These are phyloP conservation scores for Nemania diffusa DNA, from an alignment of 2,329 filamentous ascomycete species.

Conservation along the genomic window DNA sequence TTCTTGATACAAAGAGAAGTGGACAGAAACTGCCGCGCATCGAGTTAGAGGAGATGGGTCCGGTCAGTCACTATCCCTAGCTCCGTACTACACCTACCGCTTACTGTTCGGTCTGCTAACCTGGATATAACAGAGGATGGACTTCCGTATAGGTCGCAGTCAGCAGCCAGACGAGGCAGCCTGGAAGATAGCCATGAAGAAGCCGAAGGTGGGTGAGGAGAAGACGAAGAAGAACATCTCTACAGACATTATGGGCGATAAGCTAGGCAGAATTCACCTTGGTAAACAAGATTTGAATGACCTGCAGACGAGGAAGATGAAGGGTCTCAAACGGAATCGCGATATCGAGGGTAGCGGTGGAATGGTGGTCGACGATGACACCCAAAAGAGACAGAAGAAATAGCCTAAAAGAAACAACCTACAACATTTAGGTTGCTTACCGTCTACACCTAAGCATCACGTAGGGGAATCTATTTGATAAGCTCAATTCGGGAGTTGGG, in stretches of 20 bases:
- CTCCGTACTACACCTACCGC: not conserved
- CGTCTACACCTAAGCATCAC: conserved; percentile 12
- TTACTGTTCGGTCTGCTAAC: conserved; percentile 20
- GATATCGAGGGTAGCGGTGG: conserved; percentile 68
- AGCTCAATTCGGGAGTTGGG: conserved; percentile 37
- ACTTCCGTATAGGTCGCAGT: conserved; percentile 81
- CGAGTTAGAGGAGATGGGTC: conserved; percentile 95
- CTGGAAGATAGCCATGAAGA: conserved; percentile 91
- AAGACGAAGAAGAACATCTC: conserved; percentile 95
- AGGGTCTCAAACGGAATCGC: conserved; percentile 89
- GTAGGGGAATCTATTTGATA: conserved; percentile 9
- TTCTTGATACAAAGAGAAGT: conserved; percentile 85
- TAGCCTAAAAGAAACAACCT: conserved; percentile 37
- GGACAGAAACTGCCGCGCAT: conserved; percentile 89
- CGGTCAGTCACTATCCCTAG: conserved; percentile 68
- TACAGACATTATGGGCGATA: conserved; percentile 92
- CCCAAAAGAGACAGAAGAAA: conserved; percentile 53
- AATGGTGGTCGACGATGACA: conserved; percentile 59
- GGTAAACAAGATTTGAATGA: conserved; percentile 88
- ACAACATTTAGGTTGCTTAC: not conserved
- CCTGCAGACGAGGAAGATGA: conserved; percentile 98
- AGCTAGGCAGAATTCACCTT: conserved; percentile 91
- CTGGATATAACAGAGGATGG: conserved; percentile 37
- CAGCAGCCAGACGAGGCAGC: conserved; percentile 80
- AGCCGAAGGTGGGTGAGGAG: conserved; percentile 78